A percentile compares a stretch with the other conserved stretches of the same genome.
Evolutionary conservation across 495 filamentous ascomycete species (phyloP).

Genomic region (Penicillium daleae): DNA sequence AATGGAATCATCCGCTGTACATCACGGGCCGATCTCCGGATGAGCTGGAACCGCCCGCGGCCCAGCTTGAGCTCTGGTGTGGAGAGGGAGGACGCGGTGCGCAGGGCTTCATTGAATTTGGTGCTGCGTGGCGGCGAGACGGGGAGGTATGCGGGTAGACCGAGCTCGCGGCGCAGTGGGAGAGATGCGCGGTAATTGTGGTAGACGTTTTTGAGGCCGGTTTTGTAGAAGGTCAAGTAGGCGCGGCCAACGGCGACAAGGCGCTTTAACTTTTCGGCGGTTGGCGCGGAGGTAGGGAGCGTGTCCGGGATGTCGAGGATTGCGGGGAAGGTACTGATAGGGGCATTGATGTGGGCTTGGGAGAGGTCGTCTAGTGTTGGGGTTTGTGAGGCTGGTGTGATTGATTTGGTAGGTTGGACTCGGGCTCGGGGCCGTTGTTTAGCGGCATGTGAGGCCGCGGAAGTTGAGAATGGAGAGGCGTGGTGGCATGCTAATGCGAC

Average conservation of each 20-base stretch:
- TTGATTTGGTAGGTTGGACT: constrained; percentile 15
- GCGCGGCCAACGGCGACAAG: constrained; percentile 48
- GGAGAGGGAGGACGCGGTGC: not conserved
- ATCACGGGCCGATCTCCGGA: constrained; percentile 69
- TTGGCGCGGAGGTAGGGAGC: constrained; percentile 22
- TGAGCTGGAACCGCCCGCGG: constrained; percentile 65
- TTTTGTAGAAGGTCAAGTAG: constrained; percentile 80
- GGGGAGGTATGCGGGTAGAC: constrained; percentile 37
- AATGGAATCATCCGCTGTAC: constrained; percentile 76
- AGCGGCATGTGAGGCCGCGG: constrained; percentile 11
- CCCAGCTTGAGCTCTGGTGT: constrained; percentile 39
- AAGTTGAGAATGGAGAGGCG: constrained; percentile 25
- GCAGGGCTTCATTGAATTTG: constrained; percentile 8
- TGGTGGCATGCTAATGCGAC: not conserved
- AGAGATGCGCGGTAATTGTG: constrained; percentile 52
- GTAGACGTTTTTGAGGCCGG: constrained; percentile 71
- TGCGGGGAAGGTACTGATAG: constrained; percentile 44
- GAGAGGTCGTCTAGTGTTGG: constrained; percentile 17
- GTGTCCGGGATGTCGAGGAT: constrained; percentile 33
- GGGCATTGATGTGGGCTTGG: constrained; percentile 41
- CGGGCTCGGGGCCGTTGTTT: constrained; percentile 6
- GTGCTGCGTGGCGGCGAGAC: constrained; percentile 36
- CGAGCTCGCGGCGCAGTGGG: constrained; percentile 38
- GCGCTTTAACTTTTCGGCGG: constrained; percentile 39
- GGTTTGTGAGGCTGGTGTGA: constrained; percentile 18